Base-by-base conservation (phyloP, 331 rosid species). In the Prunus yedoensis region DNA sequence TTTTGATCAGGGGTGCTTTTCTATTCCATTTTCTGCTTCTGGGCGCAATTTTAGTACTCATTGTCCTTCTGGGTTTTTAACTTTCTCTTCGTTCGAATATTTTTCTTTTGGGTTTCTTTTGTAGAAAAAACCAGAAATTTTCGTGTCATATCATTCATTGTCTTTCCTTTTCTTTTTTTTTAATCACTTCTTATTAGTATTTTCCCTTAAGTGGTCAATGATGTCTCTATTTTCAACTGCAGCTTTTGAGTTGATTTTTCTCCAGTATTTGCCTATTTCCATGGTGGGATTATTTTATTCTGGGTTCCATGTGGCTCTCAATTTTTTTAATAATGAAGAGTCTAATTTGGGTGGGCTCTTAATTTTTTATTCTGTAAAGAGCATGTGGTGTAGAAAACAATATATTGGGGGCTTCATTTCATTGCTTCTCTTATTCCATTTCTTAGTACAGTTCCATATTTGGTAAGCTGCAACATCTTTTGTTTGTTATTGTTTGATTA, bases 1-100 rank as follows among this genome's bases (percentile, higher is more conserved):
- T 77, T 72, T 63, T 73, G 74, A 46, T 71, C 78, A 56, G 74
- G 81, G 73, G 64, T 56, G 80, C 53, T 13, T 69, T 32, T 38
- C 70, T 5, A 11, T 61, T 56, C 63, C 66, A 16, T 70, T 73
- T 77, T 65, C 49, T 21, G 75, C 38, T 76, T 43, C 63, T 79
- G 70, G 64, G 83, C 41, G 1, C 32, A 47, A 23, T 21, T 50
- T 41, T 13, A 14, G 23, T 71, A 14, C 68, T 57, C 68, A 21
- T 68, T 43, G 56, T 18, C 16, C 35, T 53, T 68, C 53, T 46
- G 56, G 78, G 74, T 45, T 32, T 21, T 11, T 68, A 0, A 54
- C 32, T 12, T 51, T 73, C 50, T 54, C 53, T 47, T 30, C 60
- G 4, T 50, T 8, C 2, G 54, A 51, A 14, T 5, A 43, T 41